phyloP scores from a whole-genome alignment of 768 basidiomycete species.

The Leccinellum luteum region DNA sequence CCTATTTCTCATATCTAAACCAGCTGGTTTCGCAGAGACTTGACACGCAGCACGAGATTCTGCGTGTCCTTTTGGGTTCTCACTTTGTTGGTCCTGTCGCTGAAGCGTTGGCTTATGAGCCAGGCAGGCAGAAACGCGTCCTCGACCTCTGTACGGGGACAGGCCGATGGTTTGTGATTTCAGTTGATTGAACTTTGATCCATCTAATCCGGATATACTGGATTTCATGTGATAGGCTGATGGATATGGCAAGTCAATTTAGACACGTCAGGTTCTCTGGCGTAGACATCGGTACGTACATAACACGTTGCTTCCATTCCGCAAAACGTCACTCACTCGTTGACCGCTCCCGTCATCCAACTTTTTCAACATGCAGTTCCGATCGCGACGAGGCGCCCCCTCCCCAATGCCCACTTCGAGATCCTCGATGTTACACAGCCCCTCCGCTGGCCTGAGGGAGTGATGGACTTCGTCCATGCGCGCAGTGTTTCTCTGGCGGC shows the following conservation, averaged over 20 bases:
- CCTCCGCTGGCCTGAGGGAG: conserved; percentile 48
- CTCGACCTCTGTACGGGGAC: conserved; percentile 79
- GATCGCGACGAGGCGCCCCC: conserved; percentile 64
- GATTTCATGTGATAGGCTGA: conserved; percentile 48
- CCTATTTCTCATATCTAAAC: neutral
- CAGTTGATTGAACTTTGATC: conserved; percentile 16
- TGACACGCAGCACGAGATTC: conserved; percentile 46
- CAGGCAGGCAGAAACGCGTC: conserved; percentile 46
- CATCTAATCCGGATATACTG: conserved; percentile 12
- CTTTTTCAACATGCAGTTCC: conserved; percentile 48
- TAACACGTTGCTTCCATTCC: conserved; percentile 9
- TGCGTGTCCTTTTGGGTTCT: conserved; percentile 50
- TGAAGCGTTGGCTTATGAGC: conserved; percentile 44
- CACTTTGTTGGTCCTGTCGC: conserved; percentile 61
- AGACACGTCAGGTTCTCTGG: conserved; percentile 65
- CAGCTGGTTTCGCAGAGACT: conserved; percentile 42
- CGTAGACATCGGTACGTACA: conserved; percentile 67
- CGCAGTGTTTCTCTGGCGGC: conserved; percentile 60
- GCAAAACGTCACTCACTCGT: conserved; percentile 12
- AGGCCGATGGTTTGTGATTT: conserved; percentile 59
- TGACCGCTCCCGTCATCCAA: conserved; percentile 2
- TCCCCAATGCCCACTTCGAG: conserved; percentile 61
- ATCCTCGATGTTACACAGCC: conserved; percentile 58
- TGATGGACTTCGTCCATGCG: conserved; percentile 70
- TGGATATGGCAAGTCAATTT: conserved; percentile 70